Base-by-base conservation (phyloP, 371 early-diverging fungal genomes). In the Lichtheimia corymbifera region DNA sequence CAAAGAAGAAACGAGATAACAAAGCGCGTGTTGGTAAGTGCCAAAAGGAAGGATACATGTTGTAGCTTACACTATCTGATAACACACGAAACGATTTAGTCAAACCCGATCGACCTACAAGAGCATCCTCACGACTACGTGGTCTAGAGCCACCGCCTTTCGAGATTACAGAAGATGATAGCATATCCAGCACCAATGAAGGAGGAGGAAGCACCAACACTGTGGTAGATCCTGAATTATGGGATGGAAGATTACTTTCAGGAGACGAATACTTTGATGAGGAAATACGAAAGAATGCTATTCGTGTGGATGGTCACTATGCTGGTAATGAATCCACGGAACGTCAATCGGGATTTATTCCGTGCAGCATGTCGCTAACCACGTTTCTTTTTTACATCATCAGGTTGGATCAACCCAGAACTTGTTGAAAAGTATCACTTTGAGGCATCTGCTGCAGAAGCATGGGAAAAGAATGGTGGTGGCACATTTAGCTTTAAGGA, bases 391-490 rank as follows among this genome's bases (percentile, higher is more conserved):
- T n/a, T 22, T 22, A 42, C 18, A 25, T 30, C 3, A 2, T 1
- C 28, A 54, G 87, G 88, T 12, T 90, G 88, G 88, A 72, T 88
- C 30, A 84, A 85, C 41, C 72, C 72, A 0, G 82, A 71, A 0
- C 67, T 85, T n/a, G 77, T 88, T 54, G 68, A 72, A 41, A 84
- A 80, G 53, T 75, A 89, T 51, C 83, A 83, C 2, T 78, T 90
- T 43, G 84, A 82, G 20, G 61, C 70, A 24, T 79, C 74, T 43
- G 87, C 88, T 3, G 55, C 80, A 6, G 88, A 85, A 53, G 87
- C 87, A 17, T 90, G 91, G 89, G 88, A 90, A 53, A 83, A 84
- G 54, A 85, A 90, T 52, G 91, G 89, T 14, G 91, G 91, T 30
- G 91, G 88, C n/a, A 80, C 75, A 12, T 90, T 87, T 57, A 84